Base-by-base conservation (phyloP, 2,329 filamentous ascomycete species). In the Microdochium bolleyi region DNA sequence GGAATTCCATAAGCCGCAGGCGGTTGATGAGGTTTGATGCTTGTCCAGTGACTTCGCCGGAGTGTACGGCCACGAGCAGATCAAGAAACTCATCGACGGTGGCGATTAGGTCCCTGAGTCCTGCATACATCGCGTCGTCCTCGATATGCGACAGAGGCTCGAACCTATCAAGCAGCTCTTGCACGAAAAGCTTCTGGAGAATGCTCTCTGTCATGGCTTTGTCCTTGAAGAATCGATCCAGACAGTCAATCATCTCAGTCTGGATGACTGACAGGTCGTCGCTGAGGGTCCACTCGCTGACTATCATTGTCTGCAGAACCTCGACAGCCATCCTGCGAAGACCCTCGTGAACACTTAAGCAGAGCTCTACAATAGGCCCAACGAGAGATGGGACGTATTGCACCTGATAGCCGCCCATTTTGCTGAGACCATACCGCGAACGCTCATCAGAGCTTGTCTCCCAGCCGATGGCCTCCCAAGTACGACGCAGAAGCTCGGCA, bases 381-480 rank as follows among this genome's bases (percentile, higher is more conserved):
- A 99, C 91, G 5, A 99, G 78, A 13, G 88, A 85, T 5, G 95
- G 94, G 27, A 99, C 94, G 67, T 97, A 99, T 71, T 97, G 94
- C 21, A 99, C 94, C 70, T 99, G 94, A 64, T 96, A 99, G 1
- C 94, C 94, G 54, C 94, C 95, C 77, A 97, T 87, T 67, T 87
- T 92, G 52, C 82, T 77, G 52, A 97, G 73, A 1, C 87, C 87
- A 63, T 92, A 97, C 24, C 86, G 81, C 53, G 79, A 76, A 57
- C 82, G 80, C 65, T 96, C 92, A 54, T 97, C 92, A 1, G 77
- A 69, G 30, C 80, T 89, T 0, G 90, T 89, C 61, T 99, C 92
- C 94, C 94, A 99, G 13, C 95, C 94, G 56, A 99, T 95, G 19
- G 91, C 88, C 64, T 96, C 89, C 94, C 94, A 99, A 5, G 88